A percentile compares a stretch with the other conserved stretches of the same genome.
These are phyloP conservation scores for Colletotrichum sublineola DNA, from an alignment of 2,329 filamentous ascomycete genomes.

Conservation along the genomic window DNA sequence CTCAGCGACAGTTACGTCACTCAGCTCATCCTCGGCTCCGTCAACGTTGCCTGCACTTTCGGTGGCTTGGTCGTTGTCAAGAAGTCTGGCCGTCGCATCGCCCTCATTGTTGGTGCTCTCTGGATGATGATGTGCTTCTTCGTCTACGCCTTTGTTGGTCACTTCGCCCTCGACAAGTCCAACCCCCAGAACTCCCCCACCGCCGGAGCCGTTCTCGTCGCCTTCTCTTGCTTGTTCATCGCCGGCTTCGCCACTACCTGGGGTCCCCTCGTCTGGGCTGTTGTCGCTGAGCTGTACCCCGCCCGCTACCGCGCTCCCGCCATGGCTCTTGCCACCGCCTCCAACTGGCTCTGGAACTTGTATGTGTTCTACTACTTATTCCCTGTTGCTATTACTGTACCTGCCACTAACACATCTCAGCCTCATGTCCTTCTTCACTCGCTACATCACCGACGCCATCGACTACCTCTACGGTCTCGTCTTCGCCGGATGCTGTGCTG, in stretches of 20 bases:
- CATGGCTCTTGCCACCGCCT: slow-evolving; percentile 69
- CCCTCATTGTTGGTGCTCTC: slow-evolving; percentile 72
- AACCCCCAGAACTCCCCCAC: slow-evolving; percentile 60
- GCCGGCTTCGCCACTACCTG: slow-evolving; percentile 76
- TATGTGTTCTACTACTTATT: slow-evolving; percentile 67
- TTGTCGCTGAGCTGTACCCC: slow-evolving; percentile 75
- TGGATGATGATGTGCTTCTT: slow-evolving; percentile 71
- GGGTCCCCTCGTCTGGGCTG: slow-evolving; percentile 78
- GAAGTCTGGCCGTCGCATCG: slow-evolving; percentile 73
- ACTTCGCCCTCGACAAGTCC: slow-evolving; percentile 57
- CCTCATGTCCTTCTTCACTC: slow-evolving; percentile 66
- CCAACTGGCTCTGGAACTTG: slow-evolving; percentile 78
- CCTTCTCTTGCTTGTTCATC: slow-evolving; percentile 78
- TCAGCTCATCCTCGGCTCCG: slow-evolving; percentile 75
- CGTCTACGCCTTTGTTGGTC: slow-evolving; percentile 62
- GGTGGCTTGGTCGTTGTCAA: slow-evolving; percentile 75
- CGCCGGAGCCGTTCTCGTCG: slow-evolving; percentile 72
- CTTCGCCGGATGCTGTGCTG: slow-evolving; percentile 76
- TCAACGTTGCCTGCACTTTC: slow-evolving; percentile 77
- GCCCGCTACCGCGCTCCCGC: slow-evolving; percentile 66
- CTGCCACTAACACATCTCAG: slow-evolving; percentile 41
- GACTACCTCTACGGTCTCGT: slow-evolving; percentile 79
- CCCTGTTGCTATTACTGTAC: slow-evolving; percentile 56
- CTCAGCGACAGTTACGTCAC: slow-evolving; percentile 75
- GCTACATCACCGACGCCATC: slow-evolving; percentile 79